These are phyloP conservation scores for Candida anutae DNA, from an alignment of 1,139 yeast genomes.

Conservation along the genomic window DNA sequence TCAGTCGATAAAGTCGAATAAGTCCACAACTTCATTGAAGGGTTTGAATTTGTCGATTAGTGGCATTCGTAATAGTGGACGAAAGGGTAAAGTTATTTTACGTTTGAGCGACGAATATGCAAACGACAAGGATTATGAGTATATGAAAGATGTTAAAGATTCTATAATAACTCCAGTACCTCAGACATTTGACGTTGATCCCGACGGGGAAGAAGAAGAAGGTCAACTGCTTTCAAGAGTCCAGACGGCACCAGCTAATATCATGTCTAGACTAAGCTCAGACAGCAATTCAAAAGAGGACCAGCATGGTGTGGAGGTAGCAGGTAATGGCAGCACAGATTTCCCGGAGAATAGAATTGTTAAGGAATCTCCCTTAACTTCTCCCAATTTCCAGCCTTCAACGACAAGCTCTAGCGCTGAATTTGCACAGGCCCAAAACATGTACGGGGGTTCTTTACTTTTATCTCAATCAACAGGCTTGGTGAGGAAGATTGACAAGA, in stretches of 20 bases:
- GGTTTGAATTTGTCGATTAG: slow-evolving; percentile 14
- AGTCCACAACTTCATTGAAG: slow-evolving; percentile 29
- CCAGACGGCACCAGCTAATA: not conserved
- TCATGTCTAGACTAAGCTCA: not conserved
- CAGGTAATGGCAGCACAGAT: not conserved
- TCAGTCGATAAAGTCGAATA: slow-evolving; percentile 17
- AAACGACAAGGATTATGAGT: slow-evolving; percentile 8
- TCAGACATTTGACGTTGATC: slow-evolving; percentile 1
- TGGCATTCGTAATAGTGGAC: slow-evolving; percentile 33
- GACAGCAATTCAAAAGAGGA: not conserved
- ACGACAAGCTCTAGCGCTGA: slow-evolving; percentile 23
- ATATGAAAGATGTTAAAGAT: slow-evolving; percentile 8
- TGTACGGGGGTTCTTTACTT: slow-evolving; percentile 38
- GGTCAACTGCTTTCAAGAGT: not conserved
- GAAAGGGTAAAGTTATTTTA: slow-evolving; percentile 35
- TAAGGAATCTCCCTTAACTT: not conserved
- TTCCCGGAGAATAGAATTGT: not conserved
- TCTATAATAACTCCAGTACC: slow-evolving; percentile 1
- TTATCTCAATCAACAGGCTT: slow-evolving; percentile 41
- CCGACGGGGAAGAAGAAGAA: not conserved
- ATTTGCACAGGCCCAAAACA: slow-evolving; percentile 21
- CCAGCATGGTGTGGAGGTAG: not conserved
- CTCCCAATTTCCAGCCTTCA: slow-evolving; percentile 3
- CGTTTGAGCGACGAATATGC: slow-evolving; percentile 20
- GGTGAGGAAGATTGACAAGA: slow-evolving; percentile 27